Evolutionary conservation across 345 rosid species (phyloP).

Genomic region (Bruguiera parviflora): DNA sequence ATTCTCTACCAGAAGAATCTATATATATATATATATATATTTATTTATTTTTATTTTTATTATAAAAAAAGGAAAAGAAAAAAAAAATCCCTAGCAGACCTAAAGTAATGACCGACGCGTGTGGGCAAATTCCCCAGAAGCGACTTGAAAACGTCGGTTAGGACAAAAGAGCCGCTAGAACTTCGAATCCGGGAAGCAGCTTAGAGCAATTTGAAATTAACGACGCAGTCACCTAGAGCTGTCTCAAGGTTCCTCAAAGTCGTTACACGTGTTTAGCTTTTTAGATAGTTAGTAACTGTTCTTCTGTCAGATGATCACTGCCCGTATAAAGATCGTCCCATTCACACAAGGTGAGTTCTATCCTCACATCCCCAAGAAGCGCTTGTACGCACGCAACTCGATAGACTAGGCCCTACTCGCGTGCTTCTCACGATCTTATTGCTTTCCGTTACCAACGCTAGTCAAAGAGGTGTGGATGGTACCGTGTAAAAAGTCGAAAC

Average conservation of each 20-base stretch:
- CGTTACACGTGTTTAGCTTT: conserved; percentile 38
- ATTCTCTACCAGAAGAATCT: too few relatives aligned
- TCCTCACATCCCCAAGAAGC: neutral
- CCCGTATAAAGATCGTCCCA: conserved; percentile 33
- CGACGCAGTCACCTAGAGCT: conserved; percentile 28
- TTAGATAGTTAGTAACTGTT: conserved; percentile 46
- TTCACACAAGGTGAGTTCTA: conserved; percentile 13
- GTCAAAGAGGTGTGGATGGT: conserved; percentile 2
- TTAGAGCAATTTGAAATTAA: conserved; percentile 18
- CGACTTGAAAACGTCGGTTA: conserved; percentile 27
- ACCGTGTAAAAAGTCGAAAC: neutral
- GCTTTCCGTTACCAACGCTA: conserved; percentile 11
- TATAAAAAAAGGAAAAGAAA: conserved; percentile 1
- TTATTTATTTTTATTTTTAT: too few relatives aligned
- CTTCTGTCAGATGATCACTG: conserved; percentile 55
- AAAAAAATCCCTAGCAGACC: conserved; percentile 14
- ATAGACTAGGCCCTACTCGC: neutral
- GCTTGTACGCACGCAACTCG: conserved; percentile 10
- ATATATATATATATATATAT: too few relatives aligned
- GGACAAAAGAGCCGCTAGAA: conserved; percentile 19
- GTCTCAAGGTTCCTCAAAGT: conserved; percentile 11
- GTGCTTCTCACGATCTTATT: neutral
- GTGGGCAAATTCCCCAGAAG: conserved; percentile 14
- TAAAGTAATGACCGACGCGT: conserved; percentile 29
- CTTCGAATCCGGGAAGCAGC: conserved; percentile 35